Conservation (phyloP, 2,329 filamentous ascomycete genomes). For the Didymella sp. region DNA sequence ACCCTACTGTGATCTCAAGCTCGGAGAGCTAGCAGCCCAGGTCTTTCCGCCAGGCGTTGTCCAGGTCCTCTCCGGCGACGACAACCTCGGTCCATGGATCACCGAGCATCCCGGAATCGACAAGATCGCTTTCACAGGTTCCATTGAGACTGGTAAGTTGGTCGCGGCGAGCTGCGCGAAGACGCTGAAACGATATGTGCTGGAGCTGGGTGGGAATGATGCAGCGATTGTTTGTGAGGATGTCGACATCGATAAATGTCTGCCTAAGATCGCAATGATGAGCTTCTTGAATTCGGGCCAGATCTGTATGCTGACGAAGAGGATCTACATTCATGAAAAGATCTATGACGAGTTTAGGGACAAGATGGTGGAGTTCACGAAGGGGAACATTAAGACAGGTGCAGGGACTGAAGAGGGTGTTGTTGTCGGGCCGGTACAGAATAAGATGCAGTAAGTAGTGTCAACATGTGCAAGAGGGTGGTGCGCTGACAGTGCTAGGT, state of each 20-base stretch:
- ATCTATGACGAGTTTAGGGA: slow-evolving; percentile 43
- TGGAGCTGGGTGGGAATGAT: slow-evolving; percentile 70
- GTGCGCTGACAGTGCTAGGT: slow-evolving; percentile 42
- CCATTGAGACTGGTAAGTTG: slow-evolving; percentile 64
- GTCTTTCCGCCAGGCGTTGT: slow-evolving; percentile 69
- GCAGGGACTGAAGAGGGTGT: slow-evolving; percentile 26
- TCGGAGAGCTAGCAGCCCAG: slow-evolving; percentile 63
- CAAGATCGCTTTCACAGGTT: slow-evolving; percentile 71
- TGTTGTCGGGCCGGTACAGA: slow-evolving; percentile 43
- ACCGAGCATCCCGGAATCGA: slow-evolving; percentile 65
- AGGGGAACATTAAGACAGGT: slow-evolving; percentile 48
- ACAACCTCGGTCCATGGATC: slow-evolving; percentile 65
- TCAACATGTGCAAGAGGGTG: neutral
- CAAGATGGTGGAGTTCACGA: slow-evolving; percentile 56
- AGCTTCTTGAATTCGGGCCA: slow-evolving; percentile 67
- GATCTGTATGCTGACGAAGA: slow-evolving; percentile 41
- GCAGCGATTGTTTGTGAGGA: slow-evolving; percentile 64
- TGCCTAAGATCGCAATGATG: slow-evolving; percentile 41
- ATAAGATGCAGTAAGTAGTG: slow-evolving; percentile 30
- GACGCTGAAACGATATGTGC: slow-evolving; percentile 65
- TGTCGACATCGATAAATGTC: slow-evolving; percentile 55
- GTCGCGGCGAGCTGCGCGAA: slow-evolving; percentile 63
- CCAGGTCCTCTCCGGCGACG: slow-evolving; percentile 65
- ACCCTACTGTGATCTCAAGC: slow-evolving; percentile 64
- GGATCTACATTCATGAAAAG: slow-evolving; percentile 45